Conservation (phyloP, 768 basidiomycete genomes). For the Lentinus brumalis region DNA sequence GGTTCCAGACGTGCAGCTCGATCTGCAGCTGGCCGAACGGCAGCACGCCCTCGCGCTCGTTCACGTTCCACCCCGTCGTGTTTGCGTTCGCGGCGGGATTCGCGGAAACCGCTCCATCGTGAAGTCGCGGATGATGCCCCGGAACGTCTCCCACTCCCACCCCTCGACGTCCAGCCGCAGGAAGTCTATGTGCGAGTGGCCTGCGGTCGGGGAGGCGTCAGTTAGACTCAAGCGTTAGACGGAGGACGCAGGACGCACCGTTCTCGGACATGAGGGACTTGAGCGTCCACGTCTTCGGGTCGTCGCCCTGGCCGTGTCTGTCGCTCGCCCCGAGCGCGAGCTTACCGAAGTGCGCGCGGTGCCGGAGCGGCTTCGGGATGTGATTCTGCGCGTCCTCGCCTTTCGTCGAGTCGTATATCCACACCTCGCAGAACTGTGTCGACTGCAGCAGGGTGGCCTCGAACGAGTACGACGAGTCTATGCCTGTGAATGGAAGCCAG, state of each 20-base stretch:
- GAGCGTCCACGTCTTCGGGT: constrained; percentile 61
- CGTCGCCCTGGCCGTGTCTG: constrained; percentile 44
- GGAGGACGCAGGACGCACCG: constrained; percentile 36
- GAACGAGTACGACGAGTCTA: constrained; percentile 54
- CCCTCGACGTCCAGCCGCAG: constrained; percentile 75
- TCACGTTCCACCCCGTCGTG: constrained; percentile 30
- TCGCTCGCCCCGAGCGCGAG: constrained; percentile 41
- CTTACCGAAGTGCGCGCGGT: constrained; percentile 27
- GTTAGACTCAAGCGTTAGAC: too few relatives aligned
- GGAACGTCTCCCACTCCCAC: constrained; percentile 64
- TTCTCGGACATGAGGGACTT: constrained; percentile 65
- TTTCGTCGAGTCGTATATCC: constrained; percentile 46
- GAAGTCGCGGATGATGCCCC: constrained; percentile 50
- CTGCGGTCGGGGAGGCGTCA: constrained; percentile 28
- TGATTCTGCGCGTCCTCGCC: constrained; percentile 25
- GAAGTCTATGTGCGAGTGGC: constrained; percentile 69
- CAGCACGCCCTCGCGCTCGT: constrained; percentile 31
- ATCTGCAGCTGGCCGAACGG: constrained; percentile 75
- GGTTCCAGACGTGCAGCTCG: constrained; percentile 55
- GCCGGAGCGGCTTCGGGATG: constrained; percentile 15
- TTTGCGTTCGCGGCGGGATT: constrained; percentile 2
- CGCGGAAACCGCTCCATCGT: constrained; percentile 17
- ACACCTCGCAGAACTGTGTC: constrained; percentile 40
- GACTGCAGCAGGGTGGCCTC: constrained; percentile 51
- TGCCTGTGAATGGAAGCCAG: constrained; percentile 30